Evolutionary conservation across 441 rosid genomes (phyloP).

Genomic region (Pelargonium fulgidum): DNA sequence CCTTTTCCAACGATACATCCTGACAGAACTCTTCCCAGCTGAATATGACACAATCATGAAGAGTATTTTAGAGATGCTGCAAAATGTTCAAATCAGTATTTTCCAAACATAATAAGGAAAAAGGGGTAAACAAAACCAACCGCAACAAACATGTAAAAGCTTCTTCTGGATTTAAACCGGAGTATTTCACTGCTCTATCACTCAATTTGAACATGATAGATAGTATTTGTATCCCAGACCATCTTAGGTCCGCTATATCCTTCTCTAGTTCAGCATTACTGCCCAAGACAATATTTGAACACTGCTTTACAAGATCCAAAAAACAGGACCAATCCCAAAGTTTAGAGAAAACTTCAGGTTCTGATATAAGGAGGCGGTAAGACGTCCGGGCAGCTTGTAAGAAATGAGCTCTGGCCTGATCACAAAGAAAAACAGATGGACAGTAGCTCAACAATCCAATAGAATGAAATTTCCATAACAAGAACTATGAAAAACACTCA

Average conservation of each 20-base stretch:
- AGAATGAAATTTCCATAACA: neutral
- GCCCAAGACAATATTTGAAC: constrained; percentile 21
- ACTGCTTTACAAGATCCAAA: constrained; percentile 49
- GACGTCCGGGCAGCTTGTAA: constrained; percentile 51
- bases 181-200: constrained; percentile 39
- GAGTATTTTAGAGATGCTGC: constrained; percentile 14
- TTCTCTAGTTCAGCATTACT: constrained; percentile 25
- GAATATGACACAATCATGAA: constrained; percentile 22
- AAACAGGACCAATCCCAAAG: constrained; percentile 96
- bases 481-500: neutral
- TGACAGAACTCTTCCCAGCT: constrained; percentile 89
- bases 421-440: too few relatives aligned
- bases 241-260: constrained; percentile 48
- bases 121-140: constrained; percentile 36
- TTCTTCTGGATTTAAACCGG: constrained; percentile 52
- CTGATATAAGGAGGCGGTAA: constrained; percentile 56
- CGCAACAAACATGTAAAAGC: constrained; percentile 63
- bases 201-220: constrained; percentile 48
- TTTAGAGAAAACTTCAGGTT: constrained; percentile 60
- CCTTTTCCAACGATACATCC: constrained; percentile 75
- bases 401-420: constrained; percentile 43
- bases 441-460: too few relatives aligned
- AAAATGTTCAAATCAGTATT: constrained; percentile 6
- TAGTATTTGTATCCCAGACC: constrained; percentile 67
- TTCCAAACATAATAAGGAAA: neutral